Base-by-base conservation (phyloP, 345 rosid genomes). In the Eucalyptus regnans region DNA sequence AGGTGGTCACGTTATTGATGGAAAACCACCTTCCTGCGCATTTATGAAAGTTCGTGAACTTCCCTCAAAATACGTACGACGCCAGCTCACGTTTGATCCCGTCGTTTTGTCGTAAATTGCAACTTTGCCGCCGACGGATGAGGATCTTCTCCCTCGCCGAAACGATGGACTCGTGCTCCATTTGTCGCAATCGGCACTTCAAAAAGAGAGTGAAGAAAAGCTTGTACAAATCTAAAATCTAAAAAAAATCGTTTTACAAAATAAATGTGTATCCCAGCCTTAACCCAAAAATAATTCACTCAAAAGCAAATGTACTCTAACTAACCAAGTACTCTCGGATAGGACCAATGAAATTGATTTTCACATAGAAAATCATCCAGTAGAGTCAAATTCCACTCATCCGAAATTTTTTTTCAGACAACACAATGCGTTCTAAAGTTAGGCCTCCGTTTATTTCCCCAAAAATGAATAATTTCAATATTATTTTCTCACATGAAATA, bases 51-150 rank as follows among this genome's bases (percentile, higher is more conserved):
- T 64, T 48, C n/a, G 52, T 7, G 20, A 52, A 58, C 56, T 2
- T 6, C 54, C 31, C 52, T 84, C 4, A 86, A 89, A 86, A 86
- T 52, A 89, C 87, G 88, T 43, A 88, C 51, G 58, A 25, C 3
- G 33, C 85, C 50, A 64, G 25, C 0, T 3, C 4, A 33, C 23
- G 62, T 89, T 90, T 91, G 91, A 91, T 49, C 90, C 56, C 48
- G n/a, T 9, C 83, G 20, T 76, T 48, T 68, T 17, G 1, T 1
- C 25, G 2, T 31, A 50, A 87, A 92, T 90, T 90, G 91, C 94
- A 50, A n/a, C 15, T 80, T 88, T 89, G 86, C 92, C 93, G 89
- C 50, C 62, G 10, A 37, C 11, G 44, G 54, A 37, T 9, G 3
- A 71, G 81, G 46, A 71, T 9, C 46, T 3, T 12, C 9, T 18